These are phyloP conservation scores for Chrysophaeum taylorii DNA, from an alignment of 352 stramenopile genomes.

Conservation along the genomic window DNA sequence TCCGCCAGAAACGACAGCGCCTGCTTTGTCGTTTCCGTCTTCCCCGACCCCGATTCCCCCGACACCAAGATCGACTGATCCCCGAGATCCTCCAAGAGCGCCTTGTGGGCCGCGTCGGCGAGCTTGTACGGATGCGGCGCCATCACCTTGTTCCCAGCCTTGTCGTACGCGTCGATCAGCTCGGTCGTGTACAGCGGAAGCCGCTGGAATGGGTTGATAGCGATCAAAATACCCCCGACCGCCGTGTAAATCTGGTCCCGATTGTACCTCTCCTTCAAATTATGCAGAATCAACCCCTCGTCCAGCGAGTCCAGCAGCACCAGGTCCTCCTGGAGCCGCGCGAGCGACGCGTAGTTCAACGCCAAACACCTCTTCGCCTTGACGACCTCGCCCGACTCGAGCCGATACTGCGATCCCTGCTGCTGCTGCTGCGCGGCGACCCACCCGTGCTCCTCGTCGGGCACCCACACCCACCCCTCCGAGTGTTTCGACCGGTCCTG, in stretches of 20 bases:
- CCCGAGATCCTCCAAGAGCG: constrained; percentile 18
- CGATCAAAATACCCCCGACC: constrained; percentile 52
- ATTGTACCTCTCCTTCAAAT: constrained; percentile 40
- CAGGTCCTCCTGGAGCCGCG: constrained; percentile 9
- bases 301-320: constrained; percentile 27
- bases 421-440: not conserved
- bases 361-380: not conserved
- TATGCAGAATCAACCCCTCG: constrained; percentile 38
- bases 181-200: constrained; percentile 46
- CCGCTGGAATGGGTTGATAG: constrained; percentile 51
- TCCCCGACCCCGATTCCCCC: constrained; percentile 84
- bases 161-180: constrained; percentile 41
- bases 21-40: constrained; percentile 92
- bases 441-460: too few relatives aligned
- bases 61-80: constrained; percentile 87
- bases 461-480: not conserved
- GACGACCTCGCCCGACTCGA: not conserved
- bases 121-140: constrained; percentile 7
- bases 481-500: not conserved
- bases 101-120: constrained; percentile 11
- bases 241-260: constrained; percentile 84
- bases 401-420: too few relatives aligned
- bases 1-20: constrained; percentile 78
- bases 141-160: constrained; percentile 1
- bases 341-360: not conserved